Base-by-base conservation (phyloP, 2,329 filamentous ascomycete genomes). In the Aspergillus pseudoglaucus region DNA sequence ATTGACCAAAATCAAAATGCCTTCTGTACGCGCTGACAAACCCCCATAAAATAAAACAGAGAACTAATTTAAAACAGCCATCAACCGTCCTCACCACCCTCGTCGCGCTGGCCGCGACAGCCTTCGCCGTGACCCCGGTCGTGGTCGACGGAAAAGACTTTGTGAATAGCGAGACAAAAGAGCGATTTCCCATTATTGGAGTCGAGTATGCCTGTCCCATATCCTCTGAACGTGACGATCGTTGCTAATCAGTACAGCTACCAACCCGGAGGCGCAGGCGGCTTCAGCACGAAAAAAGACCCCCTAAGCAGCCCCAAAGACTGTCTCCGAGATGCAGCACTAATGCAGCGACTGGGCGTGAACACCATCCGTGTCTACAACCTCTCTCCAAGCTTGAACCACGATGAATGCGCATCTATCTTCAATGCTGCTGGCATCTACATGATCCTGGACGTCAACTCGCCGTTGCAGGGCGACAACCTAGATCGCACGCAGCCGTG, bases 311-410 rank as follows among this genome's bases (percentile, higher is more conserved):
- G 84, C 58, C 71, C 67, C n/a, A 73, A 74, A 10, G 67, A 74
- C 20, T 85, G 82, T 60, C 63, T 83, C 54, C 76, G 82, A 46
- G 81, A 85, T 71, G 81, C 81, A 15, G 77, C 78, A 18, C 68
- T 84, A 41, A 80, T 85, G 72, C 82, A 85, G 67, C 67, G 72
- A 50, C 68, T 84, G 44, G 82, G 81, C 63, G 76, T 81, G 55
- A 85, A 85, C 66, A 82, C 80, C 7, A 81, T 84, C 56, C 80
- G 82, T 50, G 75, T 81, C 46, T 85, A 85, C 75, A 83, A 83
- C 62, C 66, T 84, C 52, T 75, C 81, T 53, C 79, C 81, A 15
- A 68, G 69, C 2, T 63, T 79, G 48, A 77, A 83, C 64, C 81
- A 84, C 66, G 77, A 82, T 54, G 69, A 77, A 49, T 84, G 81